Evolutionary conservation across 768 basidiomycete genomes (phyloP), one percentile per base, ranked within the genome.

Genomic region (Collybia mongolica): DNA sequence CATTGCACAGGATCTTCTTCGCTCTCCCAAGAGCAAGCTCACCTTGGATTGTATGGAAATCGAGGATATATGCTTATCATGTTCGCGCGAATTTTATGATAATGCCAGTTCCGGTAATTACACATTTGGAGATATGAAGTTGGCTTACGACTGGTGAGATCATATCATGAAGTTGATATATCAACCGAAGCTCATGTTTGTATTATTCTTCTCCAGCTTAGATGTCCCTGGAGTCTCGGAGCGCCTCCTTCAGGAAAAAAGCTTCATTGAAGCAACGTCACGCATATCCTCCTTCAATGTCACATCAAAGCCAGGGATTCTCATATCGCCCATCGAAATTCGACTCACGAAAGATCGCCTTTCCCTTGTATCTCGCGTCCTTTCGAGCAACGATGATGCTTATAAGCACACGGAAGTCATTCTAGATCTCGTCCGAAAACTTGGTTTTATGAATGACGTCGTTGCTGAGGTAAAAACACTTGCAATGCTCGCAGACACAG

Each of bases 201-300:
- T 15, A 26, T 35, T 49, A 47, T 23, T 28, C n/a, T 47, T 40
- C 11, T 51, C 5, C 60, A 98, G 96, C 60, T 75, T 98, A 47
- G 74, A 84, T 44, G 89, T 98, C 11, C 84, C 90, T 1, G 73
- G 72, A 5, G 67, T 74, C 3, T 86, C 93, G 0, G 79, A 83
- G 15, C 74, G 72, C 0, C 75, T 95, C 48, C 57, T 66, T 12
- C 74, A 72, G 51, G 93, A 98, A 64, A 87, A 85, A 49, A 88
- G 93, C 48, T 99, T 98, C 67, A 97, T 99, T 54, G 95, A 98
- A 71, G 97, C 97, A 1, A 99, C 97, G 1, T 96, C 93, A 20
- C 86, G 92, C 2, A 84, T 99, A 9, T 83, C 87, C n/a, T 93
- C 96, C 3, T 99, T 92, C 76, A 90, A 91, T 51, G 77, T 96